Evolutionary conservation across 495 filamentous ascomycete species (phyloP), one percentile per base, ranked within the genome.

Genomic region (Pseudevernia furfuracea): DNA sequence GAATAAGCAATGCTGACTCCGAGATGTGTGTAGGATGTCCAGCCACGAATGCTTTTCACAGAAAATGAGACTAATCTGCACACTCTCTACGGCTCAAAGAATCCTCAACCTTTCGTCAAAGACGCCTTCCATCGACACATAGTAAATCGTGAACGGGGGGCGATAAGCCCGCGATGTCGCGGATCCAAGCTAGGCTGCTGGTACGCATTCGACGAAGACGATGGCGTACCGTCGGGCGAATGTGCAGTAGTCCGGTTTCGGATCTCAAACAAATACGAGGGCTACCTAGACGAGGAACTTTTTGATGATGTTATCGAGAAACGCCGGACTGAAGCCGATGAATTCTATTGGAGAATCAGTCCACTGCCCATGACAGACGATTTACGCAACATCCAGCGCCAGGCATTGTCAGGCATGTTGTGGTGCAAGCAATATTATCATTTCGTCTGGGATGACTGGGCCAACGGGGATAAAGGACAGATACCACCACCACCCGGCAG

Each of bases 371-470:
- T 97, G 89, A 83, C 88, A 14, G 93, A 97, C 41, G 93, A 97
- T 69, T 82, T 97, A 34, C 86, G 93, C 52, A 97, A 94, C 75
- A 92, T 97, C 68, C 93, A 97, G 71, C 83, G 93, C 60, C 93
- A 97, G 75, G 93, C 93, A 5, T 88, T 97, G 60, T 83, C 90
- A 0, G 93, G 93, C 49, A 97, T 97, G 94, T 85, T 97, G 80
- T 97, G 93, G 93, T 91, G 86, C 56, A 97, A 97, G 74, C 92
- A 97, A 75, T 89, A 89, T 74, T 97, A 97, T 73, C 86, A 95
- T 70, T 96, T 97, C 75, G 85, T 96, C 67, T 96, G 90, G 90
- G 92, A 96, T 60, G 28, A 60, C 28, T 60, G 59, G 59, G 59
- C 59, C 25, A 60, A 60, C 28, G 59, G 59, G 25, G 59, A 60